These are phyloP conservation scores for Penicillium decumbens DNA, from an alignment of 2,329 filamentous ascomycete species.

Conservation along the genomic window DNA sequence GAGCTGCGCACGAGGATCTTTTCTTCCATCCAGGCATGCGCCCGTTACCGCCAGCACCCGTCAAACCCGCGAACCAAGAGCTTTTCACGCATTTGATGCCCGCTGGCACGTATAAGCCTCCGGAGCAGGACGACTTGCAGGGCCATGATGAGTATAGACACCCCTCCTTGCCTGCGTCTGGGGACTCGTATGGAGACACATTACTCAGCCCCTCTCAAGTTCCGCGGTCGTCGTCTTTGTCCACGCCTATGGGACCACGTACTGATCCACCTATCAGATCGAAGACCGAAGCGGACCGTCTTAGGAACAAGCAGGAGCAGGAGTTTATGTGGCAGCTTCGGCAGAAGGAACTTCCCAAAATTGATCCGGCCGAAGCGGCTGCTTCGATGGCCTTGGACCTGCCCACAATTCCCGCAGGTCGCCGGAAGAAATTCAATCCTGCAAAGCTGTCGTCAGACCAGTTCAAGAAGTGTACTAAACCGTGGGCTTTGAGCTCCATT, in stretches of 20 bases:
- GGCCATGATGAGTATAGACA: constrained; percentile 36
- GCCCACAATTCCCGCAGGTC: constrained; percentile 73
- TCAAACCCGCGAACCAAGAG: constrained; percentile 49
- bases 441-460: constrained; percentile 75
- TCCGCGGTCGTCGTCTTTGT: constrained; percentile 74
- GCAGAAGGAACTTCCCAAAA: constrained; percentile 36
- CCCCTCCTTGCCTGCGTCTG: constrained; percentile 37
- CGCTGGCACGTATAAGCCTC: constrained; percentile 56
- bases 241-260: constrained; percentile 71
- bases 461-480: constrained; percentile 78
- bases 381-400: constrained; percentile 66
- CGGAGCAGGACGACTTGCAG: constrained; percentile 41
- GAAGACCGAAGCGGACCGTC: constrained; percentile 82
- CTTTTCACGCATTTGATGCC: constrained; percentile 47
- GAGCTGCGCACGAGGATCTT: constrained; percentile 77
- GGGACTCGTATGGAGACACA: constrained; percentile 51
- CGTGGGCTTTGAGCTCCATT: constrained; percentile 89
- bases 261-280: constrained; percentile 81
- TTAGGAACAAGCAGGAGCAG: constrained; percentile 51
- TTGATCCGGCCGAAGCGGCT: constrained; percentile 49
- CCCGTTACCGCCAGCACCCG: constrained; percentile 60
- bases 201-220: constrained; percentile 48
- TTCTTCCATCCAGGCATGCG: constrained; percentile 86
- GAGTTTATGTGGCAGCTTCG: constrained; percentile 51
- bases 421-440: constrained; percentile 78